Base-by-base conservation (phyloP, 306 rosid genomes). In the Fragaria iinumae region DNA sequence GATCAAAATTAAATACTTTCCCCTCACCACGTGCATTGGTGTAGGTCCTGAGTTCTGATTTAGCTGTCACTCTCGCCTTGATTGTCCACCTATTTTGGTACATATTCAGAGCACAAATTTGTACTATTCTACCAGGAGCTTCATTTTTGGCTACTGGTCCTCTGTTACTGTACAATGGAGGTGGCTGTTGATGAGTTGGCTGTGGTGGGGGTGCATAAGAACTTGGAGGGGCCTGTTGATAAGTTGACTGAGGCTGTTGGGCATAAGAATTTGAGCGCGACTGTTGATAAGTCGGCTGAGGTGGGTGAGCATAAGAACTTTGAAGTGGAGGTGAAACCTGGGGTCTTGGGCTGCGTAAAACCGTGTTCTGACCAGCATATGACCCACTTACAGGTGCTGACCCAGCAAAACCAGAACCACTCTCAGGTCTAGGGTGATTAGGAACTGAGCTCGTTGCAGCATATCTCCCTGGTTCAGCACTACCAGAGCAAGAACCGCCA, bases 1-100 rank as follows among this genome's bases (percentile, higher is more conserved):
- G 96, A 80, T 95, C 97, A 84, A 95, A 95, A 78, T 87, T 88
- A 82, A 95, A 95, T 18, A 95, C 97, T 86, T 90, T 95, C 36
- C 98, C 98, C 4, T 87, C 97, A 53, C 97, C 98, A 47, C 91
- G 89, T 39, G 91, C 77, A 90, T 92, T 95, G 75, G 38, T 79
- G 69, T 87, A 92, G 83, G 60, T 81, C 81, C 87, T 90, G 67
- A 92, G 96, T 74, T 89, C 95, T 84, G 85, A 88, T 84, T 92
- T 95, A 59, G 91, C 84, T 3, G 98, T 90, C 68, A 95, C 98
- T 82, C 98, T 88, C 63, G 90, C 97, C 86, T 95, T 95, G 70
- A 95, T 86, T 69, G 96, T 89, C 98, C 98, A 95, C 84, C 71
- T 73, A 47, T 72, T 86, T 80, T 84, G 90, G 84, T 88, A 95